Evolutionary conservation across 169 alveolate genomes (phyloP).

Genomic region (Perkinsus marinus): DNA sequence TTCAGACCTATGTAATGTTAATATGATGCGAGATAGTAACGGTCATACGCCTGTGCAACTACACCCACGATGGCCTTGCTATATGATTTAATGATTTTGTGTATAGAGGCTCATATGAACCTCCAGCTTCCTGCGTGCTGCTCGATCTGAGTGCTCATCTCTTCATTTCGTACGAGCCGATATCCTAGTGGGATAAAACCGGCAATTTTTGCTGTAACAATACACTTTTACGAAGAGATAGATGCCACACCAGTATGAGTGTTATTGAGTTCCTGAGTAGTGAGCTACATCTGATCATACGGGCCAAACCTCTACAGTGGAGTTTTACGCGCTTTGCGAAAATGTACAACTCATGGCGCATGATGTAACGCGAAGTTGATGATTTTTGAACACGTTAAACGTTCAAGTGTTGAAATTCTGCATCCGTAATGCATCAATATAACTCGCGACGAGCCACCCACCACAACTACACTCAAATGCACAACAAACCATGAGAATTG

Average conservation of each 20-base stretch:
- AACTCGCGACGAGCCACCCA: no score
- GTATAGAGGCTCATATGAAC: not conserved
- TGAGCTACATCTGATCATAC: no score
- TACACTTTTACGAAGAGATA: not conserved
- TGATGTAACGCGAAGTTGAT: no score
- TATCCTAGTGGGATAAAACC: not conserved
- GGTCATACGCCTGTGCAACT: not conserved
- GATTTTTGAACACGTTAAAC: no score
- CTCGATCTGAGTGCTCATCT: not conserved
- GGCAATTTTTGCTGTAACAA: not conserved
- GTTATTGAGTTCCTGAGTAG: no score
- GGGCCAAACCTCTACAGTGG: no score
- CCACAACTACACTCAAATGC: no score
- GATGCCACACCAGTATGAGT: not conserved
- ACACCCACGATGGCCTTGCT: not conserved
- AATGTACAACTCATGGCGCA: no score
- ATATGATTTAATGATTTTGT: not conserved
- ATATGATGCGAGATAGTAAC: not conserved
- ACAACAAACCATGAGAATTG: no score
- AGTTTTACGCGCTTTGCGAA: no score
- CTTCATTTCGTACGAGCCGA: not conserved
- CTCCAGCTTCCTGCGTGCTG: not conserved
- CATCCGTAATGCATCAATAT: no score
- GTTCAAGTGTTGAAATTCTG: no score
- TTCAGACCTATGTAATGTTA: not conserved